phyloP scores from a whole-genome alignment of 352 stramenopile genomes.

The Plasmopara halstedii region DNA sequence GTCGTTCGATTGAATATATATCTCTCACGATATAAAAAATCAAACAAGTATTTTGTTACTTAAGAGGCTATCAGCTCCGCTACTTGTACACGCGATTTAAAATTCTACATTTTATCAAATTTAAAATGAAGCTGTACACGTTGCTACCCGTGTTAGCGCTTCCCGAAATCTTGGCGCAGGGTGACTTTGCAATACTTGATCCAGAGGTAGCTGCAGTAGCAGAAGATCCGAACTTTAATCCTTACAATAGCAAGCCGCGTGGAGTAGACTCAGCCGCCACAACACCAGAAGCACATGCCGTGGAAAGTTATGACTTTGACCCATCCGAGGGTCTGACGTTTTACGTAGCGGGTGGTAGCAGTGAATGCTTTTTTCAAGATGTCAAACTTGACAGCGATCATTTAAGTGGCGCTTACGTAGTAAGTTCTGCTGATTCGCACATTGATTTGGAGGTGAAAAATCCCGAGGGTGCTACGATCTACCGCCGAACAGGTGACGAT shows the following conservation, averaged over 20 bases:
- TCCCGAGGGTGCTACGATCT: constrained; percentile 43
- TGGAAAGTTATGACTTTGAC: constrained; percentile 75
- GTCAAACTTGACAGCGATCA: constrained; percentile 59
- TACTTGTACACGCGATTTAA: too few species aligned
- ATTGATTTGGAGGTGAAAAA: constrained; percentile 77
- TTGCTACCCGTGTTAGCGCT: constrained; percentile 7
- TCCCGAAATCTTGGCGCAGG: constrained; percentile 11
- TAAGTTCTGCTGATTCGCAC: constrained; percentile 62
- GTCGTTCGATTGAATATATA: too few species aligned
- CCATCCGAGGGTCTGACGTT: constrained; percentile 76
- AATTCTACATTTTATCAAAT: neutral
- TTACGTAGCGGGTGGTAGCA: constrained; percentile 35
- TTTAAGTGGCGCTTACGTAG: constrained; percentile 59
- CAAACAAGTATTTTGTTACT: too few species aligned
- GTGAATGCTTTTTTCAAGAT: constrained; percentile 67
- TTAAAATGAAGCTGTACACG: neutral
- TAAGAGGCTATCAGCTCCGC: too few species aligned
- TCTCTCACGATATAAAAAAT: too few species aligned
- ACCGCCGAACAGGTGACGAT: constrained; percentile 44
- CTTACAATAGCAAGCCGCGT: constrained; percentile 37
- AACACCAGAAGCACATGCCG: constrained; percentile 29
- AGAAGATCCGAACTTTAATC: constrained; percentile 53
- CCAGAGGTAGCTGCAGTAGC: constrained; percentile 24
- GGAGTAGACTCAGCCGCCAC: constrained; percentile 14
- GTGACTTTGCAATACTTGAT: constrained; percentile 30